A percentile compares a stretch with the other conserved stretches of the same genome.
Conservation (phyloP, 2,329 filamentous ascomycete species). For the Fusarium paranaense region DNA sequence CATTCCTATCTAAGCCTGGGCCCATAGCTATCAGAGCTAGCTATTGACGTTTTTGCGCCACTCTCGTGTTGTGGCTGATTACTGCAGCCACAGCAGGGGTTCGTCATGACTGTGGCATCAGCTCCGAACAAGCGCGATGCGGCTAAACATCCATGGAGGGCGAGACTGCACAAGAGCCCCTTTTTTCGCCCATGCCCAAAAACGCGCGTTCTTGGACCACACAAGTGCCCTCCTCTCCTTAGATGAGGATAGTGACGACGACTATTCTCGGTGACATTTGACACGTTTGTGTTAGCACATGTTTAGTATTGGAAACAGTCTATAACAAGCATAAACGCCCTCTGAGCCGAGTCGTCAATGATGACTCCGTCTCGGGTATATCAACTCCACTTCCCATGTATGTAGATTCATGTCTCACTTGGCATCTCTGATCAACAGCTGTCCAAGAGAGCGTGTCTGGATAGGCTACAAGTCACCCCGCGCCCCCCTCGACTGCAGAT, state of each 20-base stretch:
- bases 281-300: background rate
- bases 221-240: background rate
- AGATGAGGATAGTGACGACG: background rate
- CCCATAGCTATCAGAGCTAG: background rate
- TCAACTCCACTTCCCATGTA: constrained; percentile 11
- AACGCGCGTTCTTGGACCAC: constrained; percentile 26
- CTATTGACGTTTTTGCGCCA: background rate
- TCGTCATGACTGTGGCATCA: constrained; percentile 16
- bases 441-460: background rate
- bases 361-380: constrained; percentile 29
- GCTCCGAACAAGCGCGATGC: constrained; percentile 28
- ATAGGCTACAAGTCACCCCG: constrained; percentile 10
- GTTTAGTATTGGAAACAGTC: background rate
- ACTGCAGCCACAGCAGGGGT: constrained; percentile 23
- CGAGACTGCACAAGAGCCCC: constrained; percentile 13
- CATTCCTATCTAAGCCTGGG: background rate
- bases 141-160: constrained; percentile 17
- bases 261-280: background rate
- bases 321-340: background rate
- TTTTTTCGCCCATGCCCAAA: constrained; percentile 35
- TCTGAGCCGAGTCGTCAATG: background rate
- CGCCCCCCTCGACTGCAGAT: constrained; percentile 27
- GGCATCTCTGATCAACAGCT: background rate
- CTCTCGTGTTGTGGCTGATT: constrained; percentile 1
- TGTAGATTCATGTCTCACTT: constrained; percentile 1